Conservation (phyloP, 495 filamentous ascomycete genomes). For the Aspergillus ostianus region DNA sequence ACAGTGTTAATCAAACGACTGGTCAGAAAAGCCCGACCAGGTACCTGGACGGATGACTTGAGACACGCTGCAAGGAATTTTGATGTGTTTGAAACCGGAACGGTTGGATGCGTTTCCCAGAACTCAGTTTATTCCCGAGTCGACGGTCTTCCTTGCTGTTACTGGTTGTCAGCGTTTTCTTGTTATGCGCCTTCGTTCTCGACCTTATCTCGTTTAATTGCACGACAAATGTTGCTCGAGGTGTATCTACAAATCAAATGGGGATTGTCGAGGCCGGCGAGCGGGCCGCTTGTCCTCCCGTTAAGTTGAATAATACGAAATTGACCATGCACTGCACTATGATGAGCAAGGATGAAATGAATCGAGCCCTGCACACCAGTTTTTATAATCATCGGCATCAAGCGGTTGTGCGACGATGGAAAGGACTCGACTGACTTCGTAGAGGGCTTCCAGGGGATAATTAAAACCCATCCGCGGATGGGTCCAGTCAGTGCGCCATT, state of each 20-base stretch:
- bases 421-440: background rate
- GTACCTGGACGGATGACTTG: slow-evolving; percentile 8
- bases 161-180: slow-evolving; percentile 3
- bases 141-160: slow-evolving; percentile 14
- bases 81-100: slow-evolving; percentile 21
- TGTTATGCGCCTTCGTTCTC: background rate
- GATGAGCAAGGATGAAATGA: background rate
- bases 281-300: background rate
- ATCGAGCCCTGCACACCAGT: too few species aligned
- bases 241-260: background rate
- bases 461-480: slow-evolving; percentile 1
- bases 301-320: background rate
- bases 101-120: slow-evolving; percentile 10
- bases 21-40: background rate
- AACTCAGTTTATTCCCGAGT: slow-evolving; percentile 14
- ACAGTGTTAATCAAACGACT: background rate
- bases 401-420: background rate
- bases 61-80: slow-evolving; percentile 27
- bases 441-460: background rate
- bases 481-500: slow-evolving; percentile 8
- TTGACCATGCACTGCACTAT: background rate
- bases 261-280: background rate
- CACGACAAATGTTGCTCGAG: background rate
- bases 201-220: background rate
- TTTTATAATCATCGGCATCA: background rate